These are phyloP conservation scores for Fusarium heterosporum DNA, from an alignment of 2,329 filamentous ascomycete species.

Conservation along the genomic window DNA sequence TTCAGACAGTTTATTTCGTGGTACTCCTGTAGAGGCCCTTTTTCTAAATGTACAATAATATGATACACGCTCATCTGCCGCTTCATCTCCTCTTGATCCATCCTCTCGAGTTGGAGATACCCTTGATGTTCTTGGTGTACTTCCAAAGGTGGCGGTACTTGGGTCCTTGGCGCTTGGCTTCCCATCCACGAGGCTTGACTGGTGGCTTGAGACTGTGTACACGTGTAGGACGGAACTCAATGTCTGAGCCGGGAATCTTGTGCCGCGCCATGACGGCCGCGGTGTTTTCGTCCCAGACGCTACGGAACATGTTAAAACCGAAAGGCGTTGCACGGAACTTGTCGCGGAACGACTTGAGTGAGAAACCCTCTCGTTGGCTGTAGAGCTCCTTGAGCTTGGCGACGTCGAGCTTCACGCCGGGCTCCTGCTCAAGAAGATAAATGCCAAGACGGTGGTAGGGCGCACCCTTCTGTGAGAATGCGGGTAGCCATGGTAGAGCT, in stretches of 20 bases:
- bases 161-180: constrained; percentile 72
- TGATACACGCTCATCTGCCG: constrained; percentile 37
- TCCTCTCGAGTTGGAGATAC: constrained; percentile 57
- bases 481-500: constrained; percentile 83
- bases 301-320: constrained; percentile 89
- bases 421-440: constrained; percentile 83
- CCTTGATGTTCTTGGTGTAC: constrained; percentile 70
- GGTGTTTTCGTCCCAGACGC: constrained; percentile 88
- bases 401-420: constrained; percentile 68
- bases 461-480: constrained; percentile 88
- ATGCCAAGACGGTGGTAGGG: constrained; percentile 91
- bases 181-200: constrained; percentile 72
- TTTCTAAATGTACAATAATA: constrained; percentile 48
- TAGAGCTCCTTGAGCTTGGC: constrained; percentile 66
- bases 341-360: constrained; percentile 78
- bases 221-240: constrained; percentile 87
- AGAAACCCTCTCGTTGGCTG: constrained; percentile 73
- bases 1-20: constrained; percentile 15
- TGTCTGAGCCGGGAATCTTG: constrained; percentile 77
- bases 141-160: constrained; percentile 75
- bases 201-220: constrained; percentile 75
- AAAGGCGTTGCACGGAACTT: constrained; percentile 77
- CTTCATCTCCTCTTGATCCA: constrained; percentile 57
- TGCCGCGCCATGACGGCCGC: constrained; percentile 87
- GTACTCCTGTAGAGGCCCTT: constrained; percentile 42